Evolutionary conservation across 2,329 filamentous ascomycete genomes (phyloP), one percentile per base, ranked within the genome.

Genomic region (Pseudogymnoascus sp.): DNA sequence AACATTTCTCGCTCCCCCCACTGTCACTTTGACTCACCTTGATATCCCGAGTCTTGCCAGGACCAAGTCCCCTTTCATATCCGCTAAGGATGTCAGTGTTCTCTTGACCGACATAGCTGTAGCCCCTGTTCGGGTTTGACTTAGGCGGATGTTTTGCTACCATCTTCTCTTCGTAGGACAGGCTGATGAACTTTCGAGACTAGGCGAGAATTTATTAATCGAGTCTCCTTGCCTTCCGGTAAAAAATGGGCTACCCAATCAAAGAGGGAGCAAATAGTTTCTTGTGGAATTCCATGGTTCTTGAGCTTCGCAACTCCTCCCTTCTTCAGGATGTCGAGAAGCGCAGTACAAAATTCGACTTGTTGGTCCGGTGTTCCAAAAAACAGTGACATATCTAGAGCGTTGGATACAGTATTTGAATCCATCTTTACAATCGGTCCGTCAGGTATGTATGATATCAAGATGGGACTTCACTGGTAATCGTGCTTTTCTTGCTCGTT

Each of bases 61-160:
- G 33, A 37, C 33, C 33, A 37, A 37, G 33, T 37, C 33, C 33
- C 11, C 14, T 37, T 37, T 37, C 11, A 11, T 37, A 37, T 14
- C 33, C 33, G 11, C 33, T 37, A 37, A 37, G 33, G 33, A 4
- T 37, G 33, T 3, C 33, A 37, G 33, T 37, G 33, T 62, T 62
- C 38, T 61, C 24, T 10, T 62, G 16, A 56, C 29, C 60, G 53
- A 40, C 16, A 16, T 47, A 35, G n/a, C 35, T 26, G 35, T 53
- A 40, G 6, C 50, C 40, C 14, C 40, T 14, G 26, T 37, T 14
- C 33, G 33, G 33, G 33, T 37, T 37, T 37, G 33, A 11, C 33
- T 37, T 37, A 4, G 33, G 33, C 33, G 80, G 79, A 70, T 81
- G 79, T 3, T 78, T 78, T 1, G 79, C 80, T 62, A 76, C 75